Evolutionary conservation across 1,139 yeast genomes (phyloP), one percentile per base, ranked within the genome.

Genomic region (Sugiyamaella paludigena): DNA sequence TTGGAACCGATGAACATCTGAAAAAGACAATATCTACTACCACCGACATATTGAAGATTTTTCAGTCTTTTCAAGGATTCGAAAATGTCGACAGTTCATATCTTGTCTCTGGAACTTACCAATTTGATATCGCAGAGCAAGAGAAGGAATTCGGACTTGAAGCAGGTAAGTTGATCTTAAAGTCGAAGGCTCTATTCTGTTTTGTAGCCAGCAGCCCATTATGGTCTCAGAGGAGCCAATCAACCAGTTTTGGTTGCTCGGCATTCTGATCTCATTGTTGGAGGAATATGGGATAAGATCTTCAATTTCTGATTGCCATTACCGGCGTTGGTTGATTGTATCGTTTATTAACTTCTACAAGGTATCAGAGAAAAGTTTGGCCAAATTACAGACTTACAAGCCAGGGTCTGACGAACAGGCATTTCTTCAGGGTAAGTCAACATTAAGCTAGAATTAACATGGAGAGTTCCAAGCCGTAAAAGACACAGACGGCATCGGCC

Each of bases 101-200:
- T 58, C 44, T 52, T 63, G 44, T 50, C 56, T 10, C 51, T 77
- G 0, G 96, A 88, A 58, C 70, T 89, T 53, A 67, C 76, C 15
- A 73, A 71, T 37, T 71, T 91, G 52, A 72, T 81, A 8, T 68
- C 83, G 1, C 96, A 89, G 58, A 76, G 92, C 8, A 84, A 80
- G 64, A 74, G 96, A 48, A 74, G 87, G 55, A 79, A 80, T 60
- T 63, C 80, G 0, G 92, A 85, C 28, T 78, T 89, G 31, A 79
- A 79, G 47, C 75, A 69, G 59, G 73, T 69, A 52, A 27, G 71
- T 58, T 29, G 15, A 29, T 33, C 12, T 26, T 32, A 36, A 28
- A 7, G 9, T 8, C n/a, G n/a, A n/a, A n/a, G n/a, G n/a, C n/a
- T n/a, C n/a, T n/a, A n/a, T n/a, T n/a, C n/a, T n/a, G n/a, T n/a